These are phyloP conservation scores for Globisporangium emineosum DNA, from an alignment of 352 stramenopile species.

Conservation along the genomic window DNA sequence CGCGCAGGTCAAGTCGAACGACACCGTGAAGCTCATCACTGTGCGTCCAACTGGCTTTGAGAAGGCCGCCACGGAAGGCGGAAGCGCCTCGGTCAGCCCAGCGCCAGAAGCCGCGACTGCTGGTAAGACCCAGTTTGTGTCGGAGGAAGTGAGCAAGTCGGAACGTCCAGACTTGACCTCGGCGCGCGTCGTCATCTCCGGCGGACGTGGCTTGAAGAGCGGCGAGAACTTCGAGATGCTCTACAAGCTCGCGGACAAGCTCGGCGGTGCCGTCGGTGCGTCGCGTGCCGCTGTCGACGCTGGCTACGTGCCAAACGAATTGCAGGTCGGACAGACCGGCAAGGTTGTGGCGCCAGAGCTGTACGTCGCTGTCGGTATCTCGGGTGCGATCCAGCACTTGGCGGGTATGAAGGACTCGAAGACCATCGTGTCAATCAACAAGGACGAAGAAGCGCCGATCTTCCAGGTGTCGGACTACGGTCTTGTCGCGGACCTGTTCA, in stretches of 20 bases:
- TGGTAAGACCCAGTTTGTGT: constrained; percentile 89
- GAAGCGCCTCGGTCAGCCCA: constrained; percentile 65
- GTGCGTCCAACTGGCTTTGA: constrained; percentile 97
- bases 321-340: constrained; percentile 99
- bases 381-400: constrained; percentile 99
- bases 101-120: constrained; percentile 49
- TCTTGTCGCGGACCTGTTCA: constrained; percentile 98
- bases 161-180: constrained; percentile 94
- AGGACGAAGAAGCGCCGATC: constrained; percentile 99
- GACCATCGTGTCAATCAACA: constrained; percentile 99
- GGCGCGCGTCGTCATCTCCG: constrained; percentile 94
- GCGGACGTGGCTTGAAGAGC: constrained; percentile 96
- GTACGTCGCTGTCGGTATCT: constrained; percentile 97
- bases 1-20: constrained; percentile 85
- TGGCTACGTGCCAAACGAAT: constrained; percentile 97
- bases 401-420: constrained; percentile 99
- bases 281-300: constrained; percentile 98
- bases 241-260: constrained; percentile 97
- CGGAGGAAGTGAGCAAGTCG: constrained; percentile 93
- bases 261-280: constrained; percentile 96
- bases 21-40: constrained; percentile 94
- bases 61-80: constrained; percentile 87
- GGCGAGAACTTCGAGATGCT: constrained; percentile 98
- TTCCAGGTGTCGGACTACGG: constrained; percentile 99
- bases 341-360: constrained; percentile 98